These are phyloP conservation scores for Emergomyces africanus DNA, from an alignment of 2,329 filamentous ascomycete species.

Conservation along the genomic window DNA sequence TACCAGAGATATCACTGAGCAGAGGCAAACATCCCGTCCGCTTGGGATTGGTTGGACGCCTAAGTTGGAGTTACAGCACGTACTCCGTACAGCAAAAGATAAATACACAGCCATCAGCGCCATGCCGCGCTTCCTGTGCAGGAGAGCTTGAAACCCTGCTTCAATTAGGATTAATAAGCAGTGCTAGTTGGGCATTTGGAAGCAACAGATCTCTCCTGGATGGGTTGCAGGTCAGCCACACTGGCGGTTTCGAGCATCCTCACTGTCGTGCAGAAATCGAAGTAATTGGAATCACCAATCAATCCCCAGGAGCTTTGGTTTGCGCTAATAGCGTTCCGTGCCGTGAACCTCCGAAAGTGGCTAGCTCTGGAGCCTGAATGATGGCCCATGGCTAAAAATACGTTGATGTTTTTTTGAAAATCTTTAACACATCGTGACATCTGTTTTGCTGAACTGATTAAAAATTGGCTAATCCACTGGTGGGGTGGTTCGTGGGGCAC, in stretches of 20 bases:
- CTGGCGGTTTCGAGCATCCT: neutral
- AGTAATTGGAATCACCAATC: neutral
- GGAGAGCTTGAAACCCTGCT: neutral
- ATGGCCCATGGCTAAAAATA: too few species aligned
- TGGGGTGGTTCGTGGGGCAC: too few species aligned
- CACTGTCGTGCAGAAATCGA: neutral
- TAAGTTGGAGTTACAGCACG: neutral
- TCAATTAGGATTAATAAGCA: neutral
- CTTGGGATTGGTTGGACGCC: neutral
- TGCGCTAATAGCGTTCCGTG: neutral
- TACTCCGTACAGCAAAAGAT: neutral
- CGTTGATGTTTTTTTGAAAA: too few species aligned
- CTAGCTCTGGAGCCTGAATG: neutral
- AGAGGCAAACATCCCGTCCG: neutral
- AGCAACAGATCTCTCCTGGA: neutral
- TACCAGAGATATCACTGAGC: neutral
- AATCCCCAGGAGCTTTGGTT: neutral
- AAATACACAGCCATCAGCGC: neutral
- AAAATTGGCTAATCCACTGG: too few species aligned
- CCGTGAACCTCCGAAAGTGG: neutral
- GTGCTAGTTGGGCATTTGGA: neutral
- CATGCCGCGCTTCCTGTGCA: neutral
- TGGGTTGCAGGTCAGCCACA: neutral
- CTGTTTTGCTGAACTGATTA: too few species aligned
- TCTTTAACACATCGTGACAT: too few species aligned